phyloP scores from a whole-genome alignment of 2,329 filamentous ascomycete species.

The Monosporascus sp. region DNA sequence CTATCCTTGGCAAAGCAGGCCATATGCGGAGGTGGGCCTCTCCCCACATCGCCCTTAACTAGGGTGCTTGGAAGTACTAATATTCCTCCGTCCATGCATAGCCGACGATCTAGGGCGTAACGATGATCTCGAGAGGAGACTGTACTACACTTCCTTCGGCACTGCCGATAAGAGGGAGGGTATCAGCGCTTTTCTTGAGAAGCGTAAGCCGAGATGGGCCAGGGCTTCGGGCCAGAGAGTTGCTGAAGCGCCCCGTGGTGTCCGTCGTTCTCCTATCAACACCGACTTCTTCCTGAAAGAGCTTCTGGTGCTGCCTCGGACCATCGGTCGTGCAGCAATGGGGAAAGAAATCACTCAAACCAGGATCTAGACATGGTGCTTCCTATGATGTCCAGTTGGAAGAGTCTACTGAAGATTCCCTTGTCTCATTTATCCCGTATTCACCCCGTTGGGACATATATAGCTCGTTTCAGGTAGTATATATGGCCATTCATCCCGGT shows the following conservation, averaged over 20 bases:
- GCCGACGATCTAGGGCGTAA: constrained; percentile 23
- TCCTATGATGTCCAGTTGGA: not conserved
- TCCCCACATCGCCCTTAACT: no score
- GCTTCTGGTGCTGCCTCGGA: not conserved
- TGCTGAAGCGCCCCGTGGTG: not conserved
- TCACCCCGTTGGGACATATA: not conserved
- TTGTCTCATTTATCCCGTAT: not conserved
- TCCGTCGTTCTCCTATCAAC: not conserved
- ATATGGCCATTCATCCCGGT: not conserved
- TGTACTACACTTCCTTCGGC: constrained; percentile 32
- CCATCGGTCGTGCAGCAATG: not conserved
- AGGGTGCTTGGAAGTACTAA: no score
- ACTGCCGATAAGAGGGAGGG: constrained; percentile 26
- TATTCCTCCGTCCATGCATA: constrained; percentile 1
- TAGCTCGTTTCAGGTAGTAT: not conserved
- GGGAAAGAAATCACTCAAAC: not conserved
- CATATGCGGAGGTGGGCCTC: constrained; percentile 21
- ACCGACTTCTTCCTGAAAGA: not conserved
- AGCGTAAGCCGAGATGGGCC: constrained; percentile 7
- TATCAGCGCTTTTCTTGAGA: constrained; percentile 25
- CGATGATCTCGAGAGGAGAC: constrained; percentile 28
- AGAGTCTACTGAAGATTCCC: not conserved
- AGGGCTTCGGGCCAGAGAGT: not conserved
- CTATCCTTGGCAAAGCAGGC: constrained; percentile 24
- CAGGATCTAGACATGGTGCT: not conserved